A percentile compares a stretch with the other conserved stretches of the same genome.
Conservation (phyloP, 2,329 filamentous ascomycete genomes). For the Zymoseptoria tritici region DNA sequence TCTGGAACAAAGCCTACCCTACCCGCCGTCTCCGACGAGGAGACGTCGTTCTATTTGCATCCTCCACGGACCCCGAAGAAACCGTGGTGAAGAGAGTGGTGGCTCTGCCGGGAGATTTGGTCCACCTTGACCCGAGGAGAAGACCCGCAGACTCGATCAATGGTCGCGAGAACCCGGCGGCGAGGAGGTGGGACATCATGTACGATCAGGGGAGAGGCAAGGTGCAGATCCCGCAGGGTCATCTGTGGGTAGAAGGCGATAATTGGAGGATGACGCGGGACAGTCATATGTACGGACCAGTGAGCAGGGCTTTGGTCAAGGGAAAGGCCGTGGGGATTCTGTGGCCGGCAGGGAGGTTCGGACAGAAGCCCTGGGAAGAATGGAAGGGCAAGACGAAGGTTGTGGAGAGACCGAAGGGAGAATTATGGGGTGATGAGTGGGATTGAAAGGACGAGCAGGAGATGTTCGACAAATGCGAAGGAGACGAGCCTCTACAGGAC, state of each 20-base stretch:
- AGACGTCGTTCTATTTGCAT: conserved; percentile 40
- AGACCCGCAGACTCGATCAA: conserved; percentile 29
- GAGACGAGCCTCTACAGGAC: not conserved
- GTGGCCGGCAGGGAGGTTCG: conserved; percentile 57
- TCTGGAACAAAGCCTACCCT: conserved; percentile 29
- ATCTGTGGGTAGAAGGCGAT: conserved; percentile 95
- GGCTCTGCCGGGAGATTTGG: conserved; percentile 69
- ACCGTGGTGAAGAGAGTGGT: conserved; percentile 76
- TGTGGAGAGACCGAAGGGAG: not conserved
- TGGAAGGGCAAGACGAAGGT: conserved; percentile 31
- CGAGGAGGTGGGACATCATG: conserved; percentile 23
- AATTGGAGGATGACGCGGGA: conserved; percentile 66
- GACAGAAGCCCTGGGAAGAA: conserved; percentile 48
- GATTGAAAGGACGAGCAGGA: not conserved
- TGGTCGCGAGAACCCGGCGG: conserved; percentile 26
- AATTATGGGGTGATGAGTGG: not conserved
- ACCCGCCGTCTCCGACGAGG: conserved; percentile 31
- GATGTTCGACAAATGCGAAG: not conserved
- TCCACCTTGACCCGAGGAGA: conserved; percentile 50
- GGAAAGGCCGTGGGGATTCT: conserved; percentile 68
- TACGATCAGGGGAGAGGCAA: conserved; percentile 18
- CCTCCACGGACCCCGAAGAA: conserved; percentile 60
- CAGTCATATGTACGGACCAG: conserved; percentile 82
- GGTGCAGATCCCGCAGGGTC: conserved; percentile 66
- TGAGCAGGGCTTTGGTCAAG: conserved; percentile 58